Evolutionary conservation across 1,284 basidiomycete species (phyloP).

Genomic region (Moniliella sp.): DNA sequence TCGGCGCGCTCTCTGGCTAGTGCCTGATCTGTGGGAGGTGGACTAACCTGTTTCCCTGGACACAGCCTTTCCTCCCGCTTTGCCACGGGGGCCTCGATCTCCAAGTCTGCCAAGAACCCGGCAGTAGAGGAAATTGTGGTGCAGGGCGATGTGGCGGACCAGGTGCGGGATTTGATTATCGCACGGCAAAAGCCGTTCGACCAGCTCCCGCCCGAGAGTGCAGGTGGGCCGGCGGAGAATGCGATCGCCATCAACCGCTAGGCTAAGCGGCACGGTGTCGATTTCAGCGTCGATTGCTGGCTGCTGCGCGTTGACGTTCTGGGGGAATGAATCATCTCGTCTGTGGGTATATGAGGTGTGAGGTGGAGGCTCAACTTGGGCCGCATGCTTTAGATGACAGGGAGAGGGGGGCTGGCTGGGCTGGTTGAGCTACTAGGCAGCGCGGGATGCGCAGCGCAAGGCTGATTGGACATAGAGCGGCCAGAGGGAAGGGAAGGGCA

Average conservation of each 20-base stretch:
- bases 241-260: slow-evolving; percentile 27
- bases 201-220: slow-evolving; percentile 16
- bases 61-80: slow-evolving; percentile 20
- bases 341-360: too few species aligned
- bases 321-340: too few species aligned
- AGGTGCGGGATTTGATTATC: slow-evolving; percentile 18
- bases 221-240: slow-evolving; percentile 16
- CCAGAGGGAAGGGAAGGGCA: too few species aligned
- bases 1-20: not conserved
- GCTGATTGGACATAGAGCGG: too few species aligned
- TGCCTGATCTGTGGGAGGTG: not conserved
- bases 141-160: slow-evolving; percentile 31
- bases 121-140: slow-evolving; percentile 29
- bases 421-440: too few species aligned
- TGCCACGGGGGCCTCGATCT: slow-evolving; percentile 30
- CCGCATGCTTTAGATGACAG: too few species aligned
- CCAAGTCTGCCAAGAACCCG: slow-evolving; percentile 23
- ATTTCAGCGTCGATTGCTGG: too few species aligned
- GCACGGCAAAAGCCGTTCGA: slow-evolving; percentile 24
- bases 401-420: too few species aligned
- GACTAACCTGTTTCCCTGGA: not conserved
- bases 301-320: too few species aligned
- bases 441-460: too few species aligned
- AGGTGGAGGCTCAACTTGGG: too few species aligned
- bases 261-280: too few species aligned